These are phyloP conservation scores for Thermothelomyces thermophilus DNA, from an alignment of 2,329 filamentous ascomycete genomes.

Conservation along the genomic window DNA sequence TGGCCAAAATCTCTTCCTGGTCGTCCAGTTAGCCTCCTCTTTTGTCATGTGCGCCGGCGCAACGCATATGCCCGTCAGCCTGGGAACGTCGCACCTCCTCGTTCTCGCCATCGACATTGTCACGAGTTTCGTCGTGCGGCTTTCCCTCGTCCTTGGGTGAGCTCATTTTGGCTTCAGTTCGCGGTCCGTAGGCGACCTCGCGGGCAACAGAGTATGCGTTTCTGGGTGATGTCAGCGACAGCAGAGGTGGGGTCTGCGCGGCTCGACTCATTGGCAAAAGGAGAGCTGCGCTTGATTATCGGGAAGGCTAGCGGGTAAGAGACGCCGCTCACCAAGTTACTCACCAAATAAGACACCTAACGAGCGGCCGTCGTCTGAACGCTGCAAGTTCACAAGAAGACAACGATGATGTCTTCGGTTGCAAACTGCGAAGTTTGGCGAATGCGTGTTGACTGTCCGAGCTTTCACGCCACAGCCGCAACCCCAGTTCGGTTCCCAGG, in stretches of 20 bases:
- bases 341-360: too few species aligned
- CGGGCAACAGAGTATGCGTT: background rate
- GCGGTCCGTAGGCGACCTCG: background rate
- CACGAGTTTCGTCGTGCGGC: conserved; percentile 26
- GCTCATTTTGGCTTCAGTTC: conserved; percentile 17
- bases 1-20: conserved; percentile 74
- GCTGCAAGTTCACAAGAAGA: too few species aligned
- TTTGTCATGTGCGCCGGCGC: background rate
- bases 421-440: background rate
- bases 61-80: conserved; percentile 17
- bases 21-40: conserved; percentile 17
- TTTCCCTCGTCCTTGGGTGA: conserved; percentile 24
- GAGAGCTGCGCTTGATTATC: background rate
- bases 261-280: background rate
- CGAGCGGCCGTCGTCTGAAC: too few species aligned
- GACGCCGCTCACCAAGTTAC: background rate
- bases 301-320: background rate
- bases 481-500: background rate
- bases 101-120: conserved; percentile 36
- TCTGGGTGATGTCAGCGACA: conserved; percentile 1
- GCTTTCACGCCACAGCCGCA: background rate
- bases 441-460: background rate
- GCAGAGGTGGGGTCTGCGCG: conserved; percentile 6
- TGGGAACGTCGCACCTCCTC: conserved; percentile 39
- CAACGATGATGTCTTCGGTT: background rate